phyloP scores from a whole-genome alignment of 805 yeast species.

The Candida gorgasii region DNA sequence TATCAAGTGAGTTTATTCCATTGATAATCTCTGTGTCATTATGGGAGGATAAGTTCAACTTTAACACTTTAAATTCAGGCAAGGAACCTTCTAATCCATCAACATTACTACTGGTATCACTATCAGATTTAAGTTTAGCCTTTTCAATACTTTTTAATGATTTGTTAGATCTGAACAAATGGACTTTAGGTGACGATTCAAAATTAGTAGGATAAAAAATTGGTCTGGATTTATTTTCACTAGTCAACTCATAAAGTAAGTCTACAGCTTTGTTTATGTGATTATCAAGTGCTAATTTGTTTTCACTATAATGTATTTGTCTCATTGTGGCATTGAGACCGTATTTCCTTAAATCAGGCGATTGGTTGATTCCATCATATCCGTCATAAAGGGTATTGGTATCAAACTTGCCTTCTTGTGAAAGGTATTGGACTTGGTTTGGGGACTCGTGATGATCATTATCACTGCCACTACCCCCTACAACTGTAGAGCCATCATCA shows the following conservation, averaged over 20 bases:
- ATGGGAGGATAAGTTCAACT: conserved; percentile 54
- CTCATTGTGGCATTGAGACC: conserved; percentile 57
- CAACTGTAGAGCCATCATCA: conserved; percentile 16
- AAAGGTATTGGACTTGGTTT: conserved; percentile 23
- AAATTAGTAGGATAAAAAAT: conserved; percentile 58
- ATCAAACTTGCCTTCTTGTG: conserved; percentile 35
- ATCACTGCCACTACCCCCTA: conserved; percentile 16
- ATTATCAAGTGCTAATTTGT: conserved; percentile 62
- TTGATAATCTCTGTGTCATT: conserved; percentile 31
- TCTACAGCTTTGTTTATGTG: conserved; percentile 56
- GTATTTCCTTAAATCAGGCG: conserved; percentile 15
- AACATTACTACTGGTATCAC: neutral
- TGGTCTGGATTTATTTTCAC: conserved; percentile 61
- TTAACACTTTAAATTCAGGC: conserved; percentile 59
- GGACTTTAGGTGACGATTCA: conserved; percentile 17
- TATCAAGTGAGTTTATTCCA: conserved; percentile 60
- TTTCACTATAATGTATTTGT: conserved; percentile 76
- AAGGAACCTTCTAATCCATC: conserved; percentile 17
- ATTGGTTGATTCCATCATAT: conserved; percentile 20
- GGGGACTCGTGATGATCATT: conserved; percentile 5
- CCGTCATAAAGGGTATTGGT: conserved; percentile 33
- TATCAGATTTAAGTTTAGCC: neutral
- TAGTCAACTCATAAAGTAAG: conserved; percentile 49
- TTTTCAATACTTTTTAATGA: conserved; percentile 13
- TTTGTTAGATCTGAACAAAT: conserved; percentile 10